Evolutionary conservation across 192 early-diverging fungal genomes (phyloP), one percentile per base, ranked within the genome.

Genomic region (Geosiphon pyriformis): DNA sequence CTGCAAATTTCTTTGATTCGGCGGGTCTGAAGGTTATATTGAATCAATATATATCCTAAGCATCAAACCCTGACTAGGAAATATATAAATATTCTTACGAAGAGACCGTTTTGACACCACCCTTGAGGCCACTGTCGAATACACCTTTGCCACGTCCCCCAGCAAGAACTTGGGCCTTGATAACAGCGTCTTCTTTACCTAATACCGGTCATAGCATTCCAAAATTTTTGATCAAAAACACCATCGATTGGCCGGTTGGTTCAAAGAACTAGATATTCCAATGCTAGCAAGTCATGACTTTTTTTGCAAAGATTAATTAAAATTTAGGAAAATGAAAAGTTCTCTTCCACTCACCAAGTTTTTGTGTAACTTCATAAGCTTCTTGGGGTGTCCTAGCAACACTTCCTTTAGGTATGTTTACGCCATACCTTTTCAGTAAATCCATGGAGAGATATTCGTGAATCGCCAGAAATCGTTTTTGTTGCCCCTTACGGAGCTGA

Each of bases 91-190:
- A 52, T 56, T 29, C 90, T 77, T 86, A 93, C 90, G 91, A 91
- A 82, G 87, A 94, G 63, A 92, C 86, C 65, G 91, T 81, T 74
- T 89, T 90, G 33, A 99, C 96, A 80, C 96, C 96, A 57, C 96
- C 96, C 82, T 96, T 91, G 61, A 95, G 82, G 26, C 96, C 95
- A 66, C 87, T 93, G 72, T 94, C 92, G 78, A 97, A 99, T 70
- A 82, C 82, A 70, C 96, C 96, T 82, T 99, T 99, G 55, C 96
- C 96, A 81, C 96, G 94, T 53, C 96, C 96, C 70, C 96, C 96
- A 63, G 96, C 96, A 59, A 99, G 81, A 34, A 99, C 96, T 81
- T 98, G 93, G 34, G 85, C 76, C 51, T 73, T 90, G 79, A 90
- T 90, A 70, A 90, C 86, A 71, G 87, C 80, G 59, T 90, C 88